These are phyloP conservation scores for Moelleriella libera DNA, from an alignment of 2,329 filamentous ascomycete genomes.

Conservation along the genomic window DNA sequence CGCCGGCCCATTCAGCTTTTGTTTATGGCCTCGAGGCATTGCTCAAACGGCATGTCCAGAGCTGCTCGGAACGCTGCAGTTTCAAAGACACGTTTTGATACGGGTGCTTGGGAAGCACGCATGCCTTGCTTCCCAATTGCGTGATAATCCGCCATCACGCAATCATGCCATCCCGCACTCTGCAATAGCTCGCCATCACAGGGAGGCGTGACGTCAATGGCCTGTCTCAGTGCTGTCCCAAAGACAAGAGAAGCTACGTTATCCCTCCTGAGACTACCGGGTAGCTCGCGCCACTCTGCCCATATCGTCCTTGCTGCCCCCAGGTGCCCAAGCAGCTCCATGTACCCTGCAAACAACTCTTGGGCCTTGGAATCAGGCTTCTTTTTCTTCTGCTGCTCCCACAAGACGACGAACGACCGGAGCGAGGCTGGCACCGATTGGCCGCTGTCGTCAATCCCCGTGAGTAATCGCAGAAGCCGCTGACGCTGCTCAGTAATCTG, in stretches of 20 bases:
- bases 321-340: conserved; percentile 15
- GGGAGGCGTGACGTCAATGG: conserved; percentile 2
- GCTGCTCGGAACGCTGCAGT: not conserved
- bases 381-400: conserved; percentile 3
- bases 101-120: not conserved
- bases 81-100: not conserved
- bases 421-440: conserved; percentile 10
- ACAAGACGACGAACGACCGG: conserved; percentile 9
- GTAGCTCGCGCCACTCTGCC: conserved; percentile 13
- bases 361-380: conserved; percentile 1
- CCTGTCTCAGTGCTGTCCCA: conserved; percentile 3
- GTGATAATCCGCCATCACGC: conserved; percentile 8
- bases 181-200: not conserved
- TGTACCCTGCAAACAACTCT: conserved; percentile 12
- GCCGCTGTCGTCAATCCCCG: conserved; percentile 12
- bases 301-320: conserved; percentile 16
- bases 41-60: not conserved
- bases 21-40: not conserved
- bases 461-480: conserved; percentile 14
- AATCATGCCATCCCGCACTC: conserved; percentile 6
- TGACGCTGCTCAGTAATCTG: conserved; percentile 7
- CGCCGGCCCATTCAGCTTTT: too few relatives aligned
- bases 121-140: conserved; percentile 7
- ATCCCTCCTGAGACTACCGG: not conserved
- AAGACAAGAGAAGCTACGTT: conserved; percentile 3